Conservation (phyloP, 768 basidiomycete genomes). For the Mycena amicta region DNA sequence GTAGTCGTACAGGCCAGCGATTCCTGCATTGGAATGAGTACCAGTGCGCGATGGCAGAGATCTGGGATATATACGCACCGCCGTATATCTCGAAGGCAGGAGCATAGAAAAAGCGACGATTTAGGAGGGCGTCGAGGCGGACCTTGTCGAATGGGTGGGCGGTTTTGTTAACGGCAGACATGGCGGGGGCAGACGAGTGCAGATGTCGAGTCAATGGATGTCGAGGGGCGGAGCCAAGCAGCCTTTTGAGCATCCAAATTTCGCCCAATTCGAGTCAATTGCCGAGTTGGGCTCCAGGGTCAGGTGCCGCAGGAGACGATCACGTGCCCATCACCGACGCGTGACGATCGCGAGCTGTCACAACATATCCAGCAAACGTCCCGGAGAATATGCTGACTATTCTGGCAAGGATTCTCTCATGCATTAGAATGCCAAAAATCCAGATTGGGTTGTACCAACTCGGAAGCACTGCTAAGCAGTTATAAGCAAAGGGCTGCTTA, state of each 20-base stretch:
- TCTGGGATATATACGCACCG: constrained; percentile 68
- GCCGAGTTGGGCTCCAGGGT: too few species aligned
- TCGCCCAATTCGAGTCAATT: background rate
- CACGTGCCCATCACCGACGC: too few species aligned
- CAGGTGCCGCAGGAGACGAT: too few species aligned
- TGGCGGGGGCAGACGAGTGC: background rate
- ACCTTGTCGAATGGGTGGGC: constrained; percentile 87
- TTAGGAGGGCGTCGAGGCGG: constrained; percentile 82
- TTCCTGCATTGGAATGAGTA: constrained; percentile 53
- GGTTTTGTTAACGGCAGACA: constrained; percentile 67
- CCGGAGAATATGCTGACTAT: too few species aligned
- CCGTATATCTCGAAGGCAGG: constrained; percentile 99
- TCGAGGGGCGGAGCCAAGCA: background rate
- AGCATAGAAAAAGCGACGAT: constrained; percentile 94
- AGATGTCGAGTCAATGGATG: background rate
- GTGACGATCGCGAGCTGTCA: too few species aligned
- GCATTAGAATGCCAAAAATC: too few species aligned
- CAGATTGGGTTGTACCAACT: too few species aligned
- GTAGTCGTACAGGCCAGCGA: constrained; percentile 97
- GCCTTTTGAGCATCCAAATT: background rate
- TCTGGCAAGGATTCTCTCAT: too few species aligned
- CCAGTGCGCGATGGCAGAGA: constrained; percentile 2
- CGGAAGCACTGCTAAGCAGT: too few species aligned
- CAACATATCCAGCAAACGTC: too few species aligned
- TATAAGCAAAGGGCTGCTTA: too few species aligned